Percentiles rank a stretch among this genome's conserved stretches.
Evolutionary conservation across 495 filamentous ascomycete species (phyloP).

Genomic region (Trichocladium antarcticum): DNA sequence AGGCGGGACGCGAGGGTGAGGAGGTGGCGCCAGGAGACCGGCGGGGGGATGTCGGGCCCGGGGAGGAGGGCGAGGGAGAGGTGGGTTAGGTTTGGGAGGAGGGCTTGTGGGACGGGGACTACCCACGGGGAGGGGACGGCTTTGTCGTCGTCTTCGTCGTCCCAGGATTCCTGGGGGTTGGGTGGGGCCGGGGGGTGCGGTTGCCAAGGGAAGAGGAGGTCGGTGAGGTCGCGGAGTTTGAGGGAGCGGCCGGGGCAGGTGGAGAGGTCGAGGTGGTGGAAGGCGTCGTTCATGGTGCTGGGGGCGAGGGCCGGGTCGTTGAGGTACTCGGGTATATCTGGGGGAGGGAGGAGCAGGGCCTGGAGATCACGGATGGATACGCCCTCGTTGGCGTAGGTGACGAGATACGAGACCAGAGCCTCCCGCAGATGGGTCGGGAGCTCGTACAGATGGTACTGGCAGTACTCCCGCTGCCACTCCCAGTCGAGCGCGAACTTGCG

Average conservation of each 20-base stretch:
- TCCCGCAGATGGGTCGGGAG: constrained; percentile 52
- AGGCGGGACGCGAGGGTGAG: constrained; percentile 50
- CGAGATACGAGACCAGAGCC: constrained; percentile 53
- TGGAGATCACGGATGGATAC: constrained; percentile 36
- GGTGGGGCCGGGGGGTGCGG: constrained; percentile 1
- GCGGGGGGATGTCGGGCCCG: not conserved
- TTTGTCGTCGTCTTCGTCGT: too few relatives aligned
- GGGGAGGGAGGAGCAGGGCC: constrained; percentile 28
- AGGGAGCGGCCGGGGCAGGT: constrained; percentile 49
- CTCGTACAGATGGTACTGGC: constrained; percentile 52
- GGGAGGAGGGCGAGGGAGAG: constrained; percentile 43
- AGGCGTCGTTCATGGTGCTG: constrained; percentile 36
- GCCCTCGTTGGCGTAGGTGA: constrained; percentile 37
- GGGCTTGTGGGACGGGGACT: constrained; percentile 24
- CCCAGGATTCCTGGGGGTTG: constrained; percentile 27
- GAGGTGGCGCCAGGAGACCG: constrained; percentile 56
- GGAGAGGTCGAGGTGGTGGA: constrained; percentile 54
- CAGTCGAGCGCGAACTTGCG: constrained; percentile 56
- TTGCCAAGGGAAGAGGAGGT: constrained; percentile 35
- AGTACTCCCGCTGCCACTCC: constrained; percentile 54
- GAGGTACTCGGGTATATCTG: constrained; percentile 20
- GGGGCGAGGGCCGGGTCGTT: constrained; percentile 20
- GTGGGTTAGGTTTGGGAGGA: constrained; percentile 43
- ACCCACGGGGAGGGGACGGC: constrained; percentile 4
- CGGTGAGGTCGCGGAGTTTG: constrained; percentile 47